These are phyloP conservation scores for Spergularia bocconei DNA, from an alignment of 148 eudicot genomes.

Conservation along the genomic window DNA sequence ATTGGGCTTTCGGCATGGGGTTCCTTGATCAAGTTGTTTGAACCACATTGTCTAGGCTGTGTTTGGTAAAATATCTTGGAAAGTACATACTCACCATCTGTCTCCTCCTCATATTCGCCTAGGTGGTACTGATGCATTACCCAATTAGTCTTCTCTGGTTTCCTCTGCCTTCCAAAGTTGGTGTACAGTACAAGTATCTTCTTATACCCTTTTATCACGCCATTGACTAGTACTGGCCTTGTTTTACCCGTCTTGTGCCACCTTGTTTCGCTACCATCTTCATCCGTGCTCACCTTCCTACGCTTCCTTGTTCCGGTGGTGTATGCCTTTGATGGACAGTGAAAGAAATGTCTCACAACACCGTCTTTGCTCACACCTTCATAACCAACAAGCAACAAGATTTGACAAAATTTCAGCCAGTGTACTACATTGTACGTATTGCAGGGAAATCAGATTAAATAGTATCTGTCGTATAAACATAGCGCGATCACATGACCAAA, in stretches of 20 bases:
- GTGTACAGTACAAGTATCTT: constrained; percentile 92
- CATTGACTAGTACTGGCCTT: constrained; percentile 47
- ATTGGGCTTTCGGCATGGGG: not conserved
- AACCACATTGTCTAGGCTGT: constrained; percentile 79
- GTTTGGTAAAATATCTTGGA: constrained; percentile 96
- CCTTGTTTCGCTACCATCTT: constrained; percentile 70
- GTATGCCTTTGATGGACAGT: constrained; percentile 93
- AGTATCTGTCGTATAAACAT: no score
- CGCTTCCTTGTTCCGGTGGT: constrained; percentile 91
- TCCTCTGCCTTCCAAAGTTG: constrained; percentile 78
- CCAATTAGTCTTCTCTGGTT: constrained; percentile 95
- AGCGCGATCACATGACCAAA: no score
- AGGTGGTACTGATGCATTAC: constrained; percentile 98
- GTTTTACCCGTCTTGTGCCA: constrained; percentile 99
- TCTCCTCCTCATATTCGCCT: constrained; percentile 78
- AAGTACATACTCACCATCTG: constrained; percentile 78
- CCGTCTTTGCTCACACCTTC: constrained; percentile 92
- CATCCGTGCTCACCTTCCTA: constrained; percentile 71
- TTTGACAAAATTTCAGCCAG: not conserved
- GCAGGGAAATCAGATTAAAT: no score
- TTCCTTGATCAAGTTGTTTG: constrained; percentile 10
- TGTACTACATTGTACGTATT: not conserved
- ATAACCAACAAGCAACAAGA: not conserved
- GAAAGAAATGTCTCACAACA: constrained; percentile 79
- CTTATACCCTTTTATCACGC: constrained; percentile 64